These are phyloP conservation scores for Carex cristatella DNA, from an alignment of 176 grass and related monocot species.

Conservation along the genomic window DNA sequence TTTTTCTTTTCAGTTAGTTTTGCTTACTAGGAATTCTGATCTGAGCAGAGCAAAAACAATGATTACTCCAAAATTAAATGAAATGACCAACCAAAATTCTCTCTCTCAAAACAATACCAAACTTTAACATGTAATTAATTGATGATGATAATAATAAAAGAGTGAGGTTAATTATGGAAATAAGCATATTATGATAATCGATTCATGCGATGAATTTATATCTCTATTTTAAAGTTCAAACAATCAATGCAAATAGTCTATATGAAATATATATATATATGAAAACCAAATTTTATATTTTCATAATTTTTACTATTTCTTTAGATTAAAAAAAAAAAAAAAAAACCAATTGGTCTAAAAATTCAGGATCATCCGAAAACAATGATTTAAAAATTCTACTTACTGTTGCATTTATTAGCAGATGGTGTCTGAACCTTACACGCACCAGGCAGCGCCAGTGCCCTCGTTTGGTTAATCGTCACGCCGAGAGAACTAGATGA, in stretches of 20 bases:
- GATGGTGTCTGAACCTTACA: constrained; percentile 67
- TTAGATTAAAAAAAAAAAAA: no score
- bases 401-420: constrained; percentile 55
- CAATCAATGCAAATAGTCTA: no score
- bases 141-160: no score
- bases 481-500: constrained; percentile 41
- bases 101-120: not conserved
- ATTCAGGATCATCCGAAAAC: no score
- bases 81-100: not conserved
- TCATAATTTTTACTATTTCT: no score
- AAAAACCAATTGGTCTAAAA: no score
- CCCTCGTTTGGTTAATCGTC: constrained; percentile 58
- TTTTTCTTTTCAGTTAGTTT: not conserved
- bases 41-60: not conserved
- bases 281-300: no score
- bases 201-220: no score
- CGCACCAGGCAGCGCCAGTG: constrained; percentile 38
- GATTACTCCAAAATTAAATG: not conserved
- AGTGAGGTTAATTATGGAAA: no score
- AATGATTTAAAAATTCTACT: not conserved
- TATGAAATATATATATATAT: no score
- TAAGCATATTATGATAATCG: no score
- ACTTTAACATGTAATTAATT: not conserved
- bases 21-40: not conserved
- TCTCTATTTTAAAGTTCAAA: no score